phyloP scores from a whole-genome alignment of 352 stramenopile genomes.

The Phytophthora rubi region DNA sequence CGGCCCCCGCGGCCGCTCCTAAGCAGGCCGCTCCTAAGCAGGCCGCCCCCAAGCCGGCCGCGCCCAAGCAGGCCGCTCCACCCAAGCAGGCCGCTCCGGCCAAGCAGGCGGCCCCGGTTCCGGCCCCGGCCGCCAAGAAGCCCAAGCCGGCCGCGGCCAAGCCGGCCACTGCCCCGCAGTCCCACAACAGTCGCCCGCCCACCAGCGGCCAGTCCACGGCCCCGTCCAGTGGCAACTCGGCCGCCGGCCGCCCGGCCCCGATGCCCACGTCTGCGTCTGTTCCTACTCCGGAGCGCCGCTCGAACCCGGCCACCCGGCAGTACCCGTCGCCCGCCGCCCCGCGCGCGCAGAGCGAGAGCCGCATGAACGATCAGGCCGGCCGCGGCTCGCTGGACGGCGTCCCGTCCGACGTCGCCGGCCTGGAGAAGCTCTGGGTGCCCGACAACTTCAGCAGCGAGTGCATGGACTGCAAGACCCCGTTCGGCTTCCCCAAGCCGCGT shows the following conservation, averaged over 20 bases:
- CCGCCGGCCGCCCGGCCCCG: slow-evolving; percentile 11
- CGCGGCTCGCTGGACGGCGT: slow-evolving; percentile 63
- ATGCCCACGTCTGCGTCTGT: slow-evolving; percentile 31
- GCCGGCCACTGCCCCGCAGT: slow-evolving; percentile 27
- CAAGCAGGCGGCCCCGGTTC: slow-evolving; percentile 6
- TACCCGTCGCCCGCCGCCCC: slow-evolving; percentile 6
- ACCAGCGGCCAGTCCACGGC: slow-evolving; percentile 39
- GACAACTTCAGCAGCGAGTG: slow-evolving; percentile 89
- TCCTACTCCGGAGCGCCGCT: slow-evolving; percentile 32
- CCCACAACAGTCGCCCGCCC: slow-evolving; percentile 29
- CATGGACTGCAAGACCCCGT: slow-evolving; percentile 88
- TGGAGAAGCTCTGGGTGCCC: slow-evolving; percentile 88
- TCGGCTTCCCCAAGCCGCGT: slow-evolving; percentile 82
- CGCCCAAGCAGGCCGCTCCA: slow-evolving; percentile 13
- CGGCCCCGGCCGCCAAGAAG: not conserved
- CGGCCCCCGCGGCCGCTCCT: slow-evolving; percentile 1
- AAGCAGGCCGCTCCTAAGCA: slow-evolving; percentile 24
- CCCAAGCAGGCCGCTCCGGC: slow-evolving; percentile 19
- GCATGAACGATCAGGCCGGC: slow-evolving; percentile 35
- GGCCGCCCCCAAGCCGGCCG: slow-evolving; percentile 2
- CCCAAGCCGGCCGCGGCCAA: slow-evolving; percentile 23
- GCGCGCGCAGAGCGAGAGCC: slow-evolving; percentile 41
- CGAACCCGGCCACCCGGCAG: slow-evolving; percentile 13
- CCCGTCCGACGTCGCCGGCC: slow-evolving; percentile 63
- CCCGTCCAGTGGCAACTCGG: slow-evolving; percentile 33